These are phyloP conservation scores for Trichodelitschia bisporula DNA, from an alignment of 495 filamentous ascomycete genomes.

Conservation along the genomic window DNA sequence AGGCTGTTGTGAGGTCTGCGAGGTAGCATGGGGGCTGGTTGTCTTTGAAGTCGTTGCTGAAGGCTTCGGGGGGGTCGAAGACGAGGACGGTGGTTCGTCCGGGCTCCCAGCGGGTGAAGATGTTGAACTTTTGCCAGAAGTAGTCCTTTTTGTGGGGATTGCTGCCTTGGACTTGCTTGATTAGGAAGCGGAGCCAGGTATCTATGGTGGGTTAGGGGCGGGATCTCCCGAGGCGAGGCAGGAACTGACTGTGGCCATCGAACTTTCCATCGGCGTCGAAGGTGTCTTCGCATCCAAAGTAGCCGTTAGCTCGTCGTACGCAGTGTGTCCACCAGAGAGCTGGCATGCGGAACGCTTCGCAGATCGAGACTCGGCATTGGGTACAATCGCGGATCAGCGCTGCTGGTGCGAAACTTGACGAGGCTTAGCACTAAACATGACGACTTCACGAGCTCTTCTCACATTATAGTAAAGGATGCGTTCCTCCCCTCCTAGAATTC, in stretches of 20 bases:
- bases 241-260: background rate
- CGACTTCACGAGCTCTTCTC: too few relatives aligned
- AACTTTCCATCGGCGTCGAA: background rate
- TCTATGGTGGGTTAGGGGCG: background rate
- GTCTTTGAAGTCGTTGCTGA: too few relatives aligned
- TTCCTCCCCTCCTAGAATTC: too few relatives aligned
- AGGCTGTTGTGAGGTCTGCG: background rate
- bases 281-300: background rate
- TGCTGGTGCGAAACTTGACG: too few relatives aligned
- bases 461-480: too few relatives aligned
- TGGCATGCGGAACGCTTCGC: too few relatives aligned
- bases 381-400: too few relatives aligned
- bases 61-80: slow-evolving; percentile 12
- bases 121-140: slow-evolving; percentile 3
- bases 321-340: too few relatives aligned
- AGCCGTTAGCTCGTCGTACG: background rate
- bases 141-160: too few relatives aligned
- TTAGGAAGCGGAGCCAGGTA: background rate
- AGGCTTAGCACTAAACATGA: too few relatives aligned
- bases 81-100: slow-evolving; percentile 14
- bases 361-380: too few relatives aligned
- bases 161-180: background rate
- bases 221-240: background rate
- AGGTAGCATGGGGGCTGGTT: slow-evolving; percentile 1
- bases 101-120: slow-evolving; percentile 13